Evolutionary conservation across 2,329 filamentous ascomycete species (phyloP), one percentile per base, ranked within the genome.

Genomic region (Elsinoe arachidis): DNA sequence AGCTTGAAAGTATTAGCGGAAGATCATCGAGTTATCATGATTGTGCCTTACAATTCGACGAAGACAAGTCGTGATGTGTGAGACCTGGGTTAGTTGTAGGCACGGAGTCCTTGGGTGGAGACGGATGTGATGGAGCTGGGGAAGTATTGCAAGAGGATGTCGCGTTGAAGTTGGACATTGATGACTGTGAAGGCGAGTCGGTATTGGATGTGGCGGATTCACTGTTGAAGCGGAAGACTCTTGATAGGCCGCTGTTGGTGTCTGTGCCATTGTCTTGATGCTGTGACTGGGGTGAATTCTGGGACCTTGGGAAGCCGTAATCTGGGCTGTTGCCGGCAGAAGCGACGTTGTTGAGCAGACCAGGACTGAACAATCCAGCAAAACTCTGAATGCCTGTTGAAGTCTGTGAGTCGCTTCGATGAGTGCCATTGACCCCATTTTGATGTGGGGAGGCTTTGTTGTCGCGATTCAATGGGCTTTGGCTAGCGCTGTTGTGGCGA

Each of bases 81-180:
- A 56, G n/a, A 15, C 49, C 57, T 4, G 57, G 52, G 38, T 57
- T 57, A 23, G 38, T 47, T 17, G 49, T 51, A 12, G 51, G 52
- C 21, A 55, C 34, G 1, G 51, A 51, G 54, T 61, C 56, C 12
- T 55, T 56, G 0, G 56, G 60, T 3, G 85, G 88, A 14, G 87
- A 91, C 64, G 87, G 85, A 33, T 83, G 85, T 49, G 78, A 83
- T 1, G 88, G 85, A 69, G 91, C 87, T 1, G 88, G 88, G 1
- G 88, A 91, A 21, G 85, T 88, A 63, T 82, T 84, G 3, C 81
- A 81, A 11, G 83, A 80, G 1, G 79, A 80, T 46, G 77, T 78
- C 60, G 73, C 74, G 55, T 71, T 73, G 64, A 72, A 76, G 37
- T 78, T 76, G 34, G 77, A 80, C 34, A 72, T 71, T 11, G 78